Conservation (phyloP, 2,329 filamentous ascomycete species). For the Penicillium occitanis region DNA sequence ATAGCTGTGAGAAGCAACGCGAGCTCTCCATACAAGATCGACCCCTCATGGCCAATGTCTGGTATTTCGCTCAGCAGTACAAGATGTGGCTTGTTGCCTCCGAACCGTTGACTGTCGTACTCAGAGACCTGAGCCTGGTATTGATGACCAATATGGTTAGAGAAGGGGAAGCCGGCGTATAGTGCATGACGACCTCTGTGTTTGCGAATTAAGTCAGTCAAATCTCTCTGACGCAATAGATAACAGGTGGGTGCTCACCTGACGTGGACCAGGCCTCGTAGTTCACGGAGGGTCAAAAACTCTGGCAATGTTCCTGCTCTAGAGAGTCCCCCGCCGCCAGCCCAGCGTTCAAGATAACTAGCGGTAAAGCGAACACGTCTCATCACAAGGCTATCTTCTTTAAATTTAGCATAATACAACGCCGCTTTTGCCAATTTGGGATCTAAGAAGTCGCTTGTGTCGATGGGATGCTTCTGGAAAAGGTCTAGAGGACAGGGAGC, state of each 20-base stretch:
- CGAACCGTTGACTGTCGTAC: neutral
- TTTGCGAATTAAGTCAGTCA: neutral
- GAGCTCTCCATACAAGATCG: constrained; percentile 14
- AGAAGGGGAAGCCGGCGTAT: too few species aligned
- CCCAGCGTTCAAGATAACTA: neutral
- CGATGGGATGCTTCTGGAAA: neutral
- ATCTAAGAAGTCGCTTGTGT: neutral
- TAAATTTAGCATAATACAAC: neutral
- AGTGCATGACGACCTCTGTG: neutral
- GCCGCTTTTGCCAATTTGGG: neutral
- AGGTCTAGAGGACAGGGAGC: neutral
- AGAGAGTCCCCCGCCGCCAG: neutral
- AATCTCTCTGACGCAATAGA: neutral
- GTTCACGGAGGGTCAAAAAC: neutral
- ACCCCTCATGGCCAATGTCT: neutral
- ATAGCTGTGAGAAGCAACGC: constrained; percentile 8
- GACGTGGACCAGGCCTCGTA: neutral
- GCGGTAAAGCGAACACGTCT: neutral
- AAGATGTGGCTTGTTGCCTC: constrained; percentile 5
- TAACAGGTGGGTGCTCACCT: neutral
- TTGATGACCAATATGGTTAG: neutral
- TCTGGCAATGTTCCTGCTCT: neutral
- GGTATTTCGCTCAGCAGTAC: neutral
- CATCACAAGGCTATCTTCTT: neutral
- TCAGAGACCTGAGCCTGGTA: neutral